phyloP scores from a whole-genome alignment of 768 basidiomycete genomes.

The Russula foetens region DNA sequence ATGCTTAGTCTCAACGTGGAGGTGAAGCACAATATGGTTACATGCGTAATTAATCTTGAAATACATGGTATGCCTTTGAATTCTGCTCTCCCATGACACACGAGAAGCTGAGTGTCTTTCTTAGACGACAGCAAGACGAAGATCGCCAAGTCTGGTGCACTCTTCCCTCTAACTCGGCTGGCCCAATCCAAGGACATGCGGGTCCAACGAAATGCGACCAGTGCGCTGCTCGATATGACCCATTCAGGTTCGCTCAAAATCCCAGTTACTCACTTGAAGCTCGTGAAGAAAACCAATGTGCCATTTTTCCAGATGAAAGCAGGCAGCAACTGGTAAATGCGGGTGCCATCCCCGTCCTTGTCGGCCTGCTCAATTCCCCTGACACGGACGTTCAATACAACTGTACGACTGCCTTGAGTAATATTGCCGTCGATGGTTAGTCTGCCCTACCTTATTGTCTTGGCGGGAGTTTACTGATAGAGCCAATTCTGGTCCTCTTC shows the following conservation, averaged over 20 bases:
- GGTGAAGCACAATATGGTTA: slow-evolving; percentile 98
- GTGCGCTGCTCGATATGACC: slow-evolving; percentile 97
- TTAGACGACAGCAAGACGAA: slow-evolving; percentile 99
- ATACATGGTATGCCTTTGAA: slow-evolving; percentile 73
- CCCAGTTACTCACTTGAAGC: not conserved
- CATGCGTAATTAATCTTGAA: slow-evolving; percentile 96
- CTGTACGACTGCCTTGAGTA: slow-evolving; percentile 96
- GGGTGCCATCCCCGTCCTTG: slow-evolving; percentile 95
- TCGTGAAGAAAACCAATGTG: not conserved
- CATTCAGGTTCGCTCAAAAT: slow-evolving; percentile 68
- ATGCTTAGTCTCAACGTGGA: slow-evolving; percentile 99
- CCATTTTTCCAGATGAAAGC: slow-evolving; percentile 76
- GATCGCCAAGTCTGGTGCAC: slow-evolving; percentile 98
- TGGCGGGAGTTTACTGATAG: slow-evolving; percentile 1
- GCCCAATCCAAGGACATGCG: slow-evolving; percentile 99
- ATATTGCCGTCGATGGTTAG: slow-evolving; percentile 93
- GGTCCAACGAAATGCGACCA: slow-evolving; percentile 97
- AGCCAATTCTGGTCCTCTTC: not conserved
- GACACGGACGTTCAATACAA: slow-evolving; percentile 99
- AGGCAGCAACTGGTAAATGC: slow-evolving; percentile 97
- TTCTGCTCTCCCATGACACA: not conserved
- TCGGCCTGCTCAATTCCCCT: slow-evolving; percentile 85
- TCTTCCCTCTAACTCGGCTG: slow-evolving; percentile 91
- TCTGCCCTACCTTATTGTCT: not conserved
- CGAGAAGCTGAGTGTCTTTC: slow-evolving; percentile 2